Evolutionary conservation across 768 basidiomycete genomes (phyloP).

Genomic region (Collybia nuda): DNA sequence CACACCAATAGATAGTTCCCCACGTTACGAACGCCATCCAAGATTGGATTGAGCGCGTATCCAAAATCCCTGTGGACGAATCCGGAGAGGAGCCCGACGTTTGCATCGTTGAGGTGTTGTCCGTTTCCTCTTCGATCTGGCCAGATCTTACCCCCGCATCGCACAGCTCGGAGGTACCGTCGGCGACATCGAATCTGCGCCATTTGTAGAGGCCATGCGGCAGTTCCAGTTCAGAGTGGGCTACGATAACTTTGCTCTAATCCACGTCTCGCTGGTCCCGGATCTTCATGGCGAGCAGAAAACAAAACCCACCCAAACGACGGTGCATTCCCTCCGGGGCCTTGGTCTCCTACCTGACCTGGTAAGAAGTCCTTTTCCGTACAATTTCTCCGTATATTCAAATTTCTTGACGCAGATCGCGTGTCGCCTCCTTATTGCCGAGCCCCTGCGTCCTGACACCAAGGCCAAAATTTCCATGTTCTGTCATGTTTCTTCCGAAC

Average conservation of each 20-base stretch:
- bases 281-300: slow-evolving; percentile 99
- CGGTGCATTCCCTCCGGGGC: slow-evolving; percentile 89
- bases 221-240: slow-evolving; percentile 99
- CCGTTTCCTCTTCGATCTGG: not conserved
- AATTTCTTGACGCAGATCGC: slow-evolving; percentile 64
- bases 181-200: slow-evolving; percentile 97
- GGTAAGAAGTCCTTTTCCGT: slow-evolving; percentile 39
- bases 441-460: slow-evolving; percentile 79
- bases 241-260: slow-evolving; percentile 92
- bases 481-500: slow-evolving; percentile 89
- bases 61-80: slow-evolving; percentile 92
- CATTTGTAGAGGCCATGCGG: slow-evolving; percentile 98
- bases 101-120: slow-evolving; percentile 89
- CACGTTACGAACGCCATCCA: slow-evolving; percentile 97
- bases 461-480: slow-evolving; percentile 99
- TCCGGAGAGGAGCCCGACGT: slow-evolving; percentile 92
- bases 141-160: not conserved
- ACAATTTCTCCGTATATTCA: not conserved
- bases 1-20: slow-evolving; percentile 72
- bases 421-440: slow-evolving; percentile 79
- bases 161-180: slow-evolving; percentile 95
- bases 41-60: slow-evolving; percentile 97
- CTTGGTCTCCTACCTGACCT: slow-evolving; percentile 92
- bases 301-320: slow-evolving; percentile 98
- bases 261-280: slow-evolving; percentile 97